A percentile compares a stretch with the other conserved stretches of the same genome.
Conservation (phyloP, 176 grass and related monocot genomes). For the Chloris gayana region DNA sequence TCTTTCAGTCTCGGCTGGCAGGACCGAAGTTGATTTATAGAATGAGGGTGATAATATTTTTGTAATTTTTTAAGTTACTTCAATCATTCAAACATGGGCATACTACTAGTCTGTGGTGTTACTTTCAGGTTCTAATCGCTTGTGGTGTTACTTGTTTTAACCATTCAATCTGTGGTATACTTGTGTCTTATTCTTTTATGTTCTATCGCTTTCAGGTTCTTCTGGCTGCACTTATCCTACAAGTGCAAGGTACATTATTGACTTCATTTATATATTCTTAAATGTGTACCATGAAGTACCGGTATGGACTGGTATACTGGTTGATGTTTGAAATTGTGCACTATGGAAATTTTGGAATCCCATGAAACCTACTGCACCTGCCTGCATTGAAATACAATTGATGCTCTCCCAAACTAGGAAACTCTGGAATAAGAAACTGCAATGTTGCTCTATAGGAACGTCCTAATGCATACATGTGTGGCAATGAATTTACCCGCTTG, state of each 20-base stretch:
- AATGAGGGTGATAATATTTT: not conserved
- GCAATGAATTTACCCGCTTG: not conserved
- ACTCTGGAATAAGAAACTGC: slow-evolving; percentile 3
- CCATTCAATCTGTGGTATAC: not conserved
- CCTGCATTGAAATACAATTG: not conserved
- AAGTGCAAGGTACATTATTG: slow-evolving; percentile 58
- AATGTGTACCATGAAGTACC: not conserved
- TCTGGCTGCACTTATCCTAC: slow-evolving; percentile 74
- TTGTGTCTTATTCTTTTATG: slow-evolving; percentile 11
- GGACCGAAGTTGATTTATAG: not conserved
- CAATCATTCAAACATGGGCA: not conserved
- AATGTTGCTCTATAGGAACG: not conserved
- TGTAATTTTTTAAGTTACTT: not conserved
- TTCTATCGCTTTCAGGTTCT: slow-evolving; percentile 53
- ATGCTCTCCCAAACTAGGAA: not conserved
- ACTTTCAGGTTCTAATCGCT: slow-evolving; percentile 52
- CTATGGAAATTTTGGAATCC: not conserved
- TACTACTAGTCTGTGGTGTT: not conserved
- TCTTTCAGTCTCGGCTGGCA: not conserved
- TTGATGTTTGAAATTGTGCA: not conserved
- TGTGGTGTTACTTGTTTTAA: not conserved
- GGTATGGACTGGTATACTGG: not conserved
- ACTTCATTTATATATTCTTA: slow-evolving; percentile 4
- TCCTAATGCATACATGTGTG: not conserved
- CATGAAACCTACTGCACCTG: not conserved